A percentile compares a stretch with the other conserved stretches of the same genome.
Conservation (phyloP, 306 rosid species). For the Quillaja saponaria region DNA sequence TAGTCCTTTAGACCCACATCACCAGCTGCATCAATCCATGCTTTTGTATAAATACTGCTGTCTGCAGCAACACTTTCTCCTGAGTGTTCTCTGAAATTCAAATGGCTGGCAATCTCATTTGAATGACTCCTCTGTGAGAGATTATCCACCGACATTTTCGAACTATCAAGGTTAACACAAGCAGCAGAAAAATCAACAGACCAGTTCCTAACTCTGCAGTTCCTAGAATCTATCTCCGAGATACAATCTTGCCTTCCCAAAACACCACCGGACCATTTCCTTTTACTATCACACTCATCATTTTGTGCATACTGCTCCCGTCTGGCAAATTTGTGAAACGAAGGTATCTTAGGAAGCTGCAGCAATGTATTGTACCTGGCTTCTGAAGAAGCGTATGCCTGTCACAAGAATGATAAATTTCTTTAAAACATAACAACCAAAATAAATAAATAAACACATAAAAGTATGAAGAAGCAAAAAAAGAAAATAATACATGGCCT, state of each 20-base stretch:
- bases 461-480: slow-evolving; percentile 17
- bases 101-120: slow-evolving; percentile 78
- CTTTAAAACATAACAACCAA: slow-evolving; percentile 26
- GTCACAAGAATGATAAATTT: slow-evolving; percentile 34
- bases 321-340: slow-evolving; percentile 93
- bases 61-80: slow-evolving; percentile 95
- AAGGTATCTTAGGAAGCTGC: slow-evolving; percentile 98
- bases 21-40: slow-evolving; percentile 96
- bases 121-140: slow-evolving; percentile 93
- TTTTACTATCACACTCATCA: slow-evolving; percentile 76
- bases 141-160: slow-evolving; percentile 76
- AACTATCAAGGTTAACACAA: slow-evolving; percentile 78
- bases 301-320: slow-evolving; percentile 68
- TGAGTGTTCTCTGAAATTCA: slow-evolving; percentile 88
- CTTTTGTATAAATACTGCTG: slow-evolving; percentile 88
- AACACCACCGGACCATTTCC: slow-evolving; percentile 82
- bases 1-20: slow-evolving; percentile 80
- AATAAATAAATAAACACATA: slow-evolving; percentile 5
- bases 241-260: slow-evolving; percentile 90
- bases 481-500: neutral
- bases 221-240: slow-evolving; percentile 96
- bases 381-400: slow-evolving; percentile 98
- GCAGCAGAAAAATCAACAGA: slow-evolving; percentile 94
- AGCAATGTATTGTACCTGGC: slow-evolving; percentile 63
- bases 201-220: slow-evolving; percentile 97